These are phyloP conservation scores for Withania somnifera DNA, from an alignment of 305 asterid genomes.

Conservation along the genomic window DNA sequence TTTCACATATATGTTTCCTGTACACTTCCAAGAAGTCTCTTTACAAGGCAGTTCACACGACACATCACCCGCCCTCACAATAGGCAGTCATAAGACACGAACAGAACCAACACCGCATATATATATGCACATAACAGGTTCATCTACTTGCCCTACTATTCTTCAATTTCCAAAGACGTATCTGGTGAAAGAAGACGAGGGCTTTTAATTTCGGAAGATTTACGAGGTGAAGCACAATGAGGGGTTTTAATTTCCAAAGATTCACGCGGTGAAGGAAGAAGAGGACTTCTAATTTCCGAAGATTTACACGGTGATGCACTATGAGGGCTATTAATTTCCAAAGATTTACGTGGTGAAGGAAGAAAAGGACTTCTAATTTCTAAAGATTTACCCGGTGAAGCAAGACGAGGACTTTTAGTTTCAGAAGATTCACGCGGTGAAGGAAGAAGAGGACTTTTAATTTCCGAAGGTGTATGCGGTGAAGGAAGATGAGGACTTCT, in stretches of 20 bases:
- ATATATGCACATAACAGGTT: neutral
- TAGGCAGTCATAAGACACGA: neutral
- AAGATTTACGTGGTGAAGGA: neutral
- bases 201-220: neutral
- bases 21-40: neutral
- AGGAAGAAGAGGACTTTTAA: neutral
- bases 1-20: neutral
- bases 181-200: neutral
- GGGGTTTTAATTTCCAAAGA: neutral
- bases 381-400: neutral
- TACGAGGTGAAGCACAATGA: neutral
- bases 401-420: neutral
- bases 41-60: neutral
- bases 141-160: conserved; percentile 4
- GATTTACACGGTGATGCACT: neutral
- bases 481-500: neutral
- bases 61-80: neutral
- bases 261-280: neutral
- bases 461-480: neutral
- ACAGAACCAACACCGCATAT: neutral
- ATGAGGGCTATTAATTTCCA: neutral
- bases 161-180: neutral
- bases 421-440: neutral
- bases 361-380: neutral
- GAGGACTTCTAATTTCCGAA: neutral